Percentiles rank a stretch among this genome's conserved stretches.
Evolutionary conservation across 2,329 filamentous ascomycete species (phyloP).

Genomic region (Pseudonectria foliicola): DNA sequence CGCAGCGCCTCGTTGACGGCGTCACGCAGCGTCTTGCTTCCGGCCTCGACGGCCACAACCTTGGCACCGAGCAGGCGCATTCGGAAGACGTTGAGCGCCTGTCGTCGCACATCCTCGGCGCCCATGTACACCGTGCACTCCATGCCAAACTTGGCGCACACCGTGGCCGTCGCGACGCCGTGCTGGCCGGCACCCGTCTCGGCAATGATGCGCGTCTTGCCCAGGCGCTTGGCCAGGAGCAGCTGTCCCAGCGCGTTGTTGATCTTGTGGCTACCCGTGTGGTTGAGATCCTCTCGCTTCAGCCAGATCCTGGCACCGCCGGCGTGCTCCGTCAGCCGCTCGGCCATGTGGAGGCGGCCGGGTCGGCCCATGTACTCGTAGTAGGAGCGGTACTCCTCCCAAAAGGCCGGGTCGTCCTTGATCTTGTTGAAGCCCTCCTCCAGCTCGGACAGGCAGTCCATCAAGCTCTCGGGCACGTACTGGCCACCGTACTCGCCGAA

Average conservation of each 20-base stretch:
- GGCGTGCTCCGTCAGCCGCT: conserved; percentile 79
- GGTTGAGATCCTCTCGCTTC: conserved; percentile 95
- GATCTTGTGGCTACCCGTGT: conserved; percentile 98
- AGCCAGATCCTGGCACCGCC: conserved; percentile 95
- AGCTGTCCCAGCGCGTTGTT: conserved; percentile 97
- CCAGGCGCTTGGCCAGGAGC: conserved; percentile 73
- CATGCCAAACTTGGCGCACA: conserved; percentile 98
- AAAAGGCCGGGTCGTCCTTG: conserved; percentile 82
- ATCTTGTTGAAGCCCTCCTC: conserved; percentile 87
- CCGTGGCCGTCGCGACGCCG: conserved; percentile 93
- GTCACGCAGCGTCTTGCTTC: conserved; percentile 73
- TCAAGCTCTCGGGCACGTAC: conserved; percentile 94
- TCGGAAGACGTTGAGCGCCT: conserved; percentile 96
- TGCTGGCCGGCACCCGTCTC: conserved; percentile 97
- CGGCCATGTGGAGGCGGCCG: conserved; percentile 82
- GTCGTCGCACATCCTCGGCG: conserved; percentile 90
- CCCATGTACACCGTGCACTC: conserved; percentile 98
- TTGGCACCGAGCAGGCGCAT: conserved; percentile 93
- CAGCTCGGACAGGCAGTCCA: conserved; percentile 90
- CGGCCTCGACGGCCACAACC: conserved; percentile 88
- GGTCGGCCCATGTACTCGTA: conserved; percentile 97
- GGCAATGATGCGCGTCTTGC: conserved; percentile 95
- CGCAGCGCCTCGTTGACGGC: conserved; percentile 94
- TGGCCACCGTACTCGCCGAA: conserved; percentile 97
- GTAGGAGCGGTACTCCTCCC: conserved; percentile 93